These are phyloP conservation scores for Samsoniella hepiali DNA, from an alignment of 2,329 filamentous ascomycete species.

Conservation along the genomic window DNA sequence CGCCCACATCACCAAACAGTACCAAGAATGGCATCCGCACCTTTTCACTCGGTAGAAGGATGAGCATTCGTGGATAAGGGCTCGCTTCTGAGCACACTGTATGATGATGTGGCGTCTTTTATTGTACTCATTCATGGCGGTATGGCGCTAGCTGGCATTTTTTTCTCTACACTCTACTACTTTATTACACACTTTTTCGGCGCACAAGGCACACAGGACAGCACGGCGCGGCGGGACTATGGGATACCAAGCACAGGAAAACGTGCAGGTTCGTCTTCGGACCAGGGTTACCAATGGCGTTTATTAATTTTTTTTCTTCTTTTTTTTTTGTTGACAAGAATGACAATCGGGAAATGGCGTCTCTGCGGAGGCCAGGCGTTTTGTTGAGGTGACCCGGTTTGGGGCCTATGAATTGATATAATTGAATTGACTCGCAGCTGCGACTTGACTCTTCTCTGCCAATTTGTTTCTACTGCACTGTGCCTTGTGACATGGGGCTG, in stretches of 20 bases:
- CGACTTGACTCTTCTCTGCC: conserved; percentile 1
- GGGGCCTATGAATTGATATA: conserved; percentile 12
- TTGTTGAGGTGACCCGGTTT: conserved; percentile 7
- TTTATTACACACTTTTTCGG: conserved; percentile 4
- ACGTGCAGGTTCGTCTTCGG: neutral
- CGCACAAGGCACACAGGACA: conserved; percentile 16
- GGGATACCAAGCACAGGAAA: neutral
- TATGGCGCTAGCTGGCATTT: neutral
- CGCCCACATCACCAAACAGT: conserved; percentile 21
- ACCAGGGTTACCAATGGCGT: neutral
- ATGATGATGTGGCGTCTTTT: neutral
- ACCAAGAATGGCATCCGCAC: conserved; percentile 9
- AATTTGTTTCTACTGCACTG: too few species aligned
- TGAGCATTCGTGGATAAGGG: conserved; percentile 19
- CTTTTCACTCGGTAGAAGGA: conserved; percentile 20
- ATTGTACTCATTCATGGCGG: neutral
- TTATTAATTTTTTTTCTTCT: neutral
- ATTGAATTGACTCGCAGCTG: conserved; percentile 14
- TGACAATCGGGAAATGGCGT: neutral
- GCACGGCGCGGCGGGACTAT: neutral
- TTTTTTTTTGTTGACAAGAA: conserved; percentile 8
- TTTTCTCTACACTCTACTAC: conserved; percentile 5
- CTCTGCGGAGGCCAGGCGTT: conserved; percentile 15
- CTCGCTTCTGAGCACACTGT: neutral
- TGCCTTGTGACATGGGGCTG: too few species aligned